A percentile compares a stretch with the other conserved stretches of the same genome.
These are phyloP conservation scores for Colletotrichum gigasporum DNA, from an alignment of 2,329 filamentous ascomycete genomes.

Conservation along the genomic window DNA sequence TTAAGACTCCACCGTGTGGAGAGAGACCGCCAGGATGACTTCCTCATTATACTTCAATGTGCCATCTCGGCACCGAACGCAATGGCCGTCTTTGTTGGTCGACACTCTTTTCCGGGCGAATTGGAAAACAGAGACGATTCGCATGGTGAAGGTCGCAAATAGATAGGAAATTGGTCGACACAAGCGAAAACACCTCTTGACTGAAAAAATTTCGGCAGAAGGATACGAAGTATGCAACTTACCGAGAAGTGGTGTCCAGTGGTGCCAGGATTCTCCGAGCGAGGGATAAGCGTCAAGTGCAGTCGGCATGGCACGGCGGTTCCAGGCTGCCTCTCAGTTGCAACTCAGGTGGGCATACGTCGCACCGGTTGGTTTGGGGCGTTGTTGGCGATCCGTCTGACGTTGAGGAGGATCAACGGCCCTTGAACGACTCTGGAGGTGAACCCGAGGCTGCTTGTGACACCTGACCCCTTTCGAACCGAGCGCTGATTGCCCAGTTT, in stretches of 20 bases:
- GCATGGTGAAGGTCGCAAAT: not conserved
- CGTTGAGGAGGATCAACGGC: slow-evolving; percentile 2
- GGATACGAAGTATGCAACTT: not conserved
- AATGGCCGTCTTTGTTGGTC: not conserved
- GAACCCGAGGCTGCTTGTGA: slow-evolving; percentile 20
- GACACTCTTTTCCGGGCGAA: not conserved
- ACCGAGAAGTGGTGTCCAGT: not conserved
- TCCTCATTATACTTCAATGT: not conserved
- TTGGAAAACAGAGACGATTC: not conserved
- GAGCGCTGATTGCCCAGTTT: not conserved
- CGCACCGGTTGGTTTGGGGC: not conserved
- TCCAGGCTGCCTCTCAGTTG: not conserved
- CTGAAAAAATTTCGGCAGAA: not conserved
- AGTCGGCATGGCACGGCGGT: too few relatives aligned
- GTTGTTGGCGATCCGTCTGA: not conserved
- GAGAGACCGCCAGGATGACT: not conserved
- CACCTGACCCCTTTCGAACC: not conserved
- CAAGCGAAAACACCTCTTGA: not conserved
- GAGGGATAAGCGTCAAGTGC: too few relatives aligned
- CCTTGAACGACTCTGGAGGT: not conserved
- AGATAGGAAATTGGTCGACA: not conserved
- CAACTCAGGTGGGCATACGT: not conserved
- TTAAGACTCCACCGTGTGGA: not conserved
- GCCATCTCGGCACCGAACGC: not conserved
- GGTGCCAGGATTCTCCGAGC: not conserved